Evolutionary conservation across 306 rosid species (phyloP).

Genomic region (Cajanus cajan): DNA sequence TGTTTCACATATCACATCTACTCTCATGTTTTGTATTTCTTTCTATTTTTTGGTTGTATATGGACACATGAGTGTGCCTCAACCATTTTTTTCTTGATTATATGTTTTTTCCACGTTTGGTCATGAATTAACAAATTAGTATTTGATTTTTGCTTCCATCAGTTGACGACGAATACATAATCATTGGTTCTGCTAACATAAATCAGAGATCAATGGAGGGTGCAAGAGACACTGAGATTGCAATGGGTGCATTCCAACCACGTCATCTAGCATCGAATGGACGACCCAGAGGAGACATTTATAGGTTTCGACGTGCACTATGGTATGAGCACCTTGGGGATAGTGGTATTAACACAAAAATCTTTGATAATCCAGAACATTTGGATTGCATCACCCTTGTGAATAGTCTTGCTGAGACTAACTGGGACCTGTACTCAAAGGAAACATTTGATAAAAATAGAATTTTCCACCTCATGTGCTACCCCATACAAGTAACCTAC

Average conservation of each 20-base stretch:
- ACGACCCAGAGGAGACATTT: slow-evolving; percentile 47
- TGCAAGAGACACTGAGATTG: slow-evolving; percentile 84
- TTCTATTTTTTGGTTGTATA: no score
- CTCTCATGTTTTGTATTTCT: no score
- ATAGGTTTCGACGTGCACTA: slow-evolving; percentile 56
- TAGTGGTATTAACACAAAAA: neutral
- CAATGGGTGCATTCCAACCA: slow-evolving; percentile 87
- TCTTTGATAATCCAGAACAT: slow-evolving; percentile 27
- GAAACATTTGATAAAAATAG: neutral
- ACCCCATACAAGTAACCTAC: slow-evolving; percentile 29
- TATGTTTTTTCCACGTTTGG: neutral
- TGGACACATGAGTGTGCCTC: no score
- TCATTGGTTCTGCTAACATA: slow-evolving; percentile 84
- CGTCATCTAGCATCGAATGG: slow-evolving; percentile 37
- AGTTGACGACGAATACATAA: slow-evolving; percentile 91
- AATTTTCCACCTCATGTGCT: slow-evolving; percentile 30
- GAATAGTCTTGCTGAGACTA: neutral
- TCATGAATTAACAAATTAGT: neutral
- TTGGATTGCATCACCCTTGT: slow-evolving; percentile 17
- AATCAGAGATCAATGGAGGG: slow-evolving; percentile 91
- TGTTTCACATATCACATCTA: no score
- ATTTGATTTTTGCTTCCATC: neutral
- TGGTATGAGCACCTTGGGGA: slow-evolving; percentile 66
- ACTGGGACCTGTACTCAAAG: slow-evolving; percentile 29
- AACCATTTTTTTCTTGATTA: no score